Evolutionary conservation across 306 rosid genomes (phyloP).

Genomic region (Begonia masoniana): DNA sequence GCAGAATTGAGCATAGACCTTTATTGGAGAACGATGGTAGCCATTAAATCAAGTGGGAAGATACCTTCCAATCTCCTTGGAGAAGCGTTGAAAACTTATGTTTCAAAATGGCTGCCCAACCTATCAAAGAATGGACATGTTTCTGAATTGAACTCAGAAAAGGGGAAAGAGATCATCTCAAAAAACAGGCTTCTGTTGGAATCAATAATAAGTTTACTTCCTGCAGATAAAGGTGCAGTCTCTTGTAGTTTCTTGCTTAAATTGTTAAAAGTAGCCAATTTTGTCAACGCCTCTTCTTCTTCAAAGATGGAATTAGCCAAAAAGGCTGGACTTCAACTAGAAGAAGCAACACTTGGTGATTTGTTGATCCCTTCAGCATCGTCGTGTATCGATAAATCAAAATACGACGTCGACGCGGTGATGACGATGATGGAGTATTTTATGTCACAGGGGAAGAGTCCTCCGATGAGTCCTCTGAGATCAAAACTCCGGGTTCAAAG

Average conservation of each 20-base stretch:
- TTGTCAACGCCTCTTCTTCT: constrained; percentile 70
- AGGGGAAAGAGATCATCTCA: constrained; percentile 37
- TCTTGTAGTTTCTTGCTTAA: constrained; percentile 78
- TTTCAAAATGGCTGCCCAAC: constrained; percentile 75
- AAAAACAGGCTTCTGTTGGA: constrained; percentile 77
- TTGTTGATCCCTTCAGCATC: constrained; percentile 67
- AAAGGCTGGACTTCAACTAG: constrained; percentile 73
- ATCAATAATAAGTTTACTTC: constrained; percentile 79
- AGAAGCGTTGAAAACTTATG: constrained; percentile 79
- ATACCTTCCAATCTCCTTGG: constrained; percentile 60
- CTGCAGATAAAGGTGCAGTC: constrained; percentile 74
- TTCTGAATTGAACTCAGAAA: constrained; percentile 42
- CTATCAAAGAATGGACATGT: constrained; percentile 34
- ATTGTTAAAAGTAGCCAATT: constrained; percentile 76
- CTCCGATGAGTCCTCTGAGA: constrained; percentile 43
- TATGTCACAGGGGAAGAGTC: constrained; percentile 48
- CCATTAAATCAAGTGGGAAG: constrained; percentile 68
- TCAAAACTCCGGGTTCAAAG: constrained; percentile 32
- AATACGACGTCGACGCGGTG: constrained; percentile 69
- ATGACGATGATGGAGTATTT: constrained; percentile 69
- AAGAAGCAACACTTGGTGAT: constrained; percentile 73
- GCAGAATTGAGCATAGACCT: constrained; percentile 90
- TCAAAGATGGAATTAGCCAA: constrained; percentile 73
- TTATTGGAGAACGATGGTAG: constrained; percentile 88
- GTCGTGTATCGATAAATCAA: constrained; percentile 17